A percentile compares a stretch with the other conserved stretches of the same genome.
phyloP scores from a whole-genome alignment of 1,139 yeast genomes.

The Yamadazyma friedrichii region DNA sequence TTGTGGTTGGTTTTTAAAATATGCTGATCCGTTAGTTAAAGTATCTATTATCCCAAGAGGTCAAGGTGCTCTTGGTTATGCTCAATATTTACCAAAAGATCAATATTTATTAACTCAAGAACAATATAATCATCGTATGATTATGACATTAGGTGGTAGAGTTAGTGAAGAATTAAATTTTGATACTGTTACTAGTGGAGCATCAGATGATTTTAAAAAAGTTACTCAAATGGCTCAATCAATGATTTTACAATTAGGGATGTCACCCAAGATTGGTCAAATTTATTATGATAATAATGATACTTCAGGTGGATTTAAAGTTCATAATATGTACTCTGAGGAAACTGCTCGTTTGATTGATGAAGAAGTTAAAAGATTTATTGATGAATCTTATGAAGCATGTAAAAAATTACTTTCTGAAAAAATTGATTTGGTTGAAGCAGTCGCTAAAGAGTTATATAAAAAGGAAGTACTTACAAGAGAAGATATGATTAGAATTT shows the following conservation, averaged over 20 bases:
- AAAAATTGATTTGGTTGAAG: conserved; percentile 60
- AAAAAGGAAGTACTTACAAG: conserved; percentile 73
- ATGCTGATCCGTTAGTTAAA: conserved; percentile 74
- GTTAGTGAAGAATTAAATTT: conserved; percentile 78
- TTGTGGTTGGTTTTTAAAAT: conserved; percentile 73
- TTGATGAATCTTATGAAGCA: conserved; percentile 49
- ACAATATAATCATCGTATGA: conserved; percentile 70
- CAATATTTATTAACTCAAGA: conserved; percentile 64
- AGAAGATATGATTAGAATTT: conserved; percentile 72
- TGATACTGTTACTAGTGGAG: conserved; percentile 77
- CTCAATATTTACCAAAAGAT: conserved; percentile 79
- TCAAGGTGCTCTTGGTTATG: conserved; percentile 82
- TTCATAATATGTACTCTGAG: conserved; percentile 70
- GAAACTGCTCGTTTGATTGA: conserved; percentile 67
- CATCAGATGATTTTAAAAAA: conserved; percentile 78
- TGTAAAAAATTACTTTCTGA: conserved; percentile 58
- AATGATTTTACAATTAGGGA: conserved; percentile 75
- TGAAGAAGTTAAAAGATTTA: conserved; percentile 60
- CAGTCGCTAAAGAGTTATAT: conserved; percentile 67
- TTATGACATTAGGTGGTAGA: conserved; percentile 80
- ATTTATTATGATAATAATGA: conserved; percentile 49
- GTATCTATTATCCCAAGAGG: conserved; percentile 85
- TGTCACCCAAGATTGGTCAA: conserved; percentile 70
- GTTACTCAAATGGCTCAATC: conserved; percentile 75
- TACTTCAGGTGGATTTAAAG: conserved; percentile 46